These are phyloP conservation scores for Pestalotiopsis fici DNA, from an alignment of 2,329 filamentous ascomycete species.

Conservation along the genomic window DNA sequence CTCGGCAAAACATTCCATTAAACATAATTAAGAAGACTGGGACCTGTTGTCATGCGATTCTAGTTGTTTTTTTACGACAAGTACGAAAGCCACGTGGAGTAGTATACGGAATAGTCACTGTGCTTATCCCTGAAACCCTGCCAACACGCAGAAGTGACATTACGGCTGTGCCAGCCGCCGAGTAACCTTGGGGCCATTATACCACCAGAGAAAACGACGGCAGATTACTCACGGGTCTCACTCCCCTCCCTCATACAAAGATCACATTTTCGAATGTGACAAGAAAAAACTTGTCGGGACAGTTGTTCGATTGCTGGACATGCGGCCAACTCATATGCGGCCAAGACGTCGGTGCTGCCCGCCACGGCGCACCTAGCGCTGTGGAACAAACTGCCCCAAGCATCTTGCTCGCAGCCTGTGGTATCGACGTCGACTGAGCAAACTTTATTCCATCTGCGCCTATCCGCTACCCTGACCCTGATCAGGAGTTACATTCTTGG, in stretches of 20 bases:
- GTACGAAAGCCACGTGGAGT: not conserved
- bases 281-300: not conserved
- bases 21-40: not conserved
- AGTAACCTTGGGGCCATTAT: not conserved
- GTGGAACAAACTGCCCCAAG: not conserved
- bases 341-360: not conserved
- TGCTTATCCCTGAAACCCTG: not conserved
- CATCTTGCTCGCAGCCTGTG: not conserved
- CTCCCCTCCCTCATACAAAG: not conserved
- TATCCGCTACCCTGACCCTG: not conserved
- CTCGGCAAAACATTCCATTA: not conserved
- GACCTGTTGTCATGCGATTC: not conserved
- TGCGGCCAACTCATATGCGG: not conserved
- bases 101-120: not conserved
- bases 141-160: not conserved
- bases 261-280: not conserved
- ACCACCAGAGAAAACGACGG: too few species aligned
- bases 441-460: not conserved
- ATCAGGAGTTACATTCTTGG: not conserved
- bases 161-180: not conserved
- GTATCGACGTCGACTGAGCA: not conserved
- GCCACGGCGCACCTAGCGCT: not conserved
- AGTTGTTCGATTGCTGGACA: not conserved
- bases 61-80: not conserved
- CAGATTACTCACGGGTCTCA: not conserved